Evolutionary conservation across 345 rosid genomes (phyloP).

Genomic region (Moringa oleifera): DNA sequence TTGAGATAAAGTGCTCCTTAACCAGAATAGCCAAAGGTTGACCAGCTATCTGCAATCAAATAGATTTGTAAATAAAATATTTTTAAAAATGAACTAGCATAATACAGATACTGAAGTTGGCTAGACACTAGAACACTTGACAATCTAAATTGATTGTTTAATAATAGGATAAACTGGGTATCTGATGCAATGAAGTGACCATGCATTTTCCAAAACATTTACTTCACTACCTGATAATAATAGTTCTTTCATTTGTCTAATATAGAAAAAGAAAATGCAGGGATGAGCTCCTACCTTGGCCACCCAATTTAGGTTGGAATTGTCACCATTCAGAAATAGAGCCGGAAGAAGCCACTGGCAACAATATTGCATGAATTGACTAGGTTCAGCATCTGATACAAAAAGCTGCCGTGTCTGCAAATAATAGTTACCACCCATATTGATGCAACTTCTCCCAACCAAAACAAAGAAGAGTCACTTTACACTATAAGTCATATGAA

Average conservation of each 20-base stretch:
- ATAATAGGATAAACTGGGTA: no score
- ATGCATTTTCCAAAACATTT: no score
- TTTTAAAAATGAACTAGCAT: no score
- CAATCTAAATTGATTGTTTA: conserved; percentile 3
- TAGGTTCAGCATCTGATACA: conserved; percentile 57
- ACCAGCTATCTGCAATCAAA: conserved; percentile 57
- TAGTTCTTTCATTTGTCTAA: background rate
- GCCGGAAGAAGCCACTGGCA: conserved; percentile 94
- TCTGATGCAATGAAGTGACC: no score
- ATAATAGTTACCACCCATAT: conserved; percentile 19
- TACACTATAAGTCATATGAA: no score
- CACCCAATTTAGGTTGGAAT: conserved; percentile 60
- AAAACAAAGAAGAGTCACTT: no score
- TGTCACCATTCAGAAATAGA: conserved; percentile 55
- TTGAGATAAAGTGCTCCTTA: conserved; percentile 72
- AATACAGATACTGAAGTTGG: conserved; percentile 7
- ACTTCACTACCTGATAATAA: no score
- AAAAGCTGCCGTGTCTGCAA: conserved; percentile 67
- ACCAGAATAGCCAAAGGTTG: conserved; percentile 53
- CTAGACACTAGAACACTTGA: conserved; percentile 4
- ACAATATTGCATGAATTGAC: conserved; percentile 69
- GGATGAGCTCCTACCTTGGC: conserved; percentile 51
- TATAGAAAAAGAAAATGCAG: conserved; percentile 4
- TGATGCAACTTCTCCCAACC: no score
- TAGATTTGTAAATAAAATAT: no score